A percentile compares a stretch with the other conserved stretches of the same genome.
These are phyloP conservation scores for Colletotrichum tofieldiae DNA, from an alignment of 2,329 filamentous ascomycete species.

Conservation along the genomic window DNA sequence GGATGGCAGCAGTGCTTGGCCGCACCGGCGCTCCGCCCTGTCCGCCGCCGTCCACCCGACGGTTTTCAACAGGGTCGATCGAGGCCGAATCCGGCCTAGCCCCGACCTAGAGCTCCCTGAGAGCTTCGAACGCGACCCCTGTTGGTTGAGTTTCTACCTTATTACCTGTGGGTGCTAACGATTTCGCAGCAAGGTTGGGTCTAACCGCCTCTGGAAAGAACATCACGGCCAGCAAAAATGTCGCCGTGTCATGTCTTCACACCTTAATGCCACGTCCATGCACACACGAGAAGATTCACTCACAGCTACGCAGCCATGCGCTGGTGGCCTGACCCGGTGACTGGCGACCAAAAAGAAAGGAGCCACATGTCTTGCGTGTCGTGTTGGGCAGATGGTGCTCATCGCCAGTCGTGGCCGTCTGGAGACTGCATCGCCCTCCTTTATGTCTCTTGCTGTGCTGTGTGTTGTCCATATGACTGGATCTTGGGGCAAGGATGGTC, in stretches of 20 bases:
- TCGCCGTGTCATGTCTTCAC: conserved; percentile 1
- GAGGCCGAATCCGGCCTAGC: conserved; percentile 21
- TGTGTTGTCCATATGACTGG: conserved; percentile 21
- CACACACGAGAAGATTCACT: not conserved
- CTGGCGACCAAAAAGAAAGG: not conserved
- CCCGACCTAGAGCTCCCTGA: not conserved
- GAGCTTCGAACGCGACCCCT: conserved; percentile 1
- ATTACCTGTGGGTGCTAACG: conserved; percentile 25
- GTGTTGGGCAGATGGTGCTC: not conserved
- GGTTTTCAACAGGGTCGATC: conserved; percentile 29
- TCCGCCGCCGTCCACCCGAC: conserved; percentile 19
- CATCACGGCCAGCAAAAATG: conserved; percentile 3
- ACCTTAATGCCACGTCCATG: conserved; percentile 20
- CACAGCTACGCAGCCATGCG: not conserved
- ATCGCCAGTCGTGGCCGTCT: not conserved
- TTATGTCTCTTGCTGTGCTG: not conserved
- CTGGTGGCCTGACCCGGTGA: conserved; percentile 15
- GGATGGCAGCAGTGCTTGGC: conserved; percentile 1
- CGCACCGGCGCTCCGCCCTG: conserved; percentile 41
- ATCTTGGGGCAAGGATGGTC: conserved; percentile 1
- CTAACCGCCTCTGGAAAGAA: conserved; percentile 32
- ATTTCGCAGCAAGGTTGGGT: conserved; percentile 10
- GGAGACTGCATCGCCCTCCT: conserved; percentile 25
- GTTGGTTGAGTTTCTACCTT: conserved; percentile 32
- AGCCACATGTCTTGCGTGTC: not conserved